Conservation (phyloP, 2,329 filamentous ascomycete species). For the Fusarium beomiforme region DNA sequence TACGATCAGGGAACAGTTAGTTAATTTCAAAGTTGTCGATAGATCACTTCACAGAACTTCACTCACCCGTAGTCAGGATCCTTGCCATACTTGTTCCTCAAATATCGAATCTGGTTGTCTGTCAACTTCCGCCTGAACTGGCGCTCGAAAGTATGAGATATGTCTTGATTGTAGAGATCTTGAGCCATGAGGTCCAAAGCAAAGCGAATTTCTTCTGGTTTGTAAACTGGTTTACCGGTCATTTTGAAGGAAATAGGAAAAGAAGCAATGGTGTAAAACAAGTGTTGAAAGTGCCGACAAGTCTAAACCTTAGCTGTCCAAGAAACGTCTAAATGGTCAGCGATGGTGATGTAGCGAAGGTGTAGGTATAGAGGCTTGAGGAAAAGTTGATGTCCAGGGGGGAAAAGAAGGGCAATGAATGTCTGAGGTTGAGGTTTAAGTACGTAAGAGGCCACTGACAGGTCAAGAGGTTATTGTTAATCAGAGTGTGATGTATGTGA, state of each 20-base stretch:
- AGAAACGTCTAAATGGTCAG: conserved; percentile 3
- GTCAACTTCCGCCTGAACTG: conserved; percentile 45
- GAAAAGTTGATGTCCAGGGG: not conserved
- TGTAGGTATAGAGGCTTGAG: not conserved
- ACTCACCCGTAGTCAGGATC: conserved; percentile 53
- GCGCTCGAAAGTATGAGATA: conserved; percentile 42
- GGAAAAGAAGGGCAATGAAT: not conserved
- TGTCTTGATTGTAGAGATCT: conserved; percentile 39
- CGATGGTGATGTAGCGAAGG: not conserved
- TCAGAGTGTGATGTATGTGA: conserved; percentile 3
- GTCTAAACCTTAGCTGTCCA: conserved; percentile 12
- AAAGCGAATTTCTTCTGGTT: conserved; percentile 48
- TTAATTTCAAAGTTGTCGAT: no score
- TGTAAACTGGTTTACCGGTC: conserved; percentile 48
- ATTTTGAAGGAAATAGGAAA: not conserved
- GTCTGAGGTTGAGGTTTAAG: not conserved
- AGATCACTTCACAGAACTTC: no score
- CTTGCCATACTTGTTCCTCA: conserved; percentile 54
- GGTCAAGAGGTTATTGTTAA: not conserved
- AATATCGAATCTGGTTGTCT: conserved; percentile 51
- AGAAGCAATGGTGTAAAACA: not conserved
- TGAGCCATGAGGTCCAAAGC: conserved; percentile 45
- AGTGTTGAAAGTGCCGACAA: not conserved
- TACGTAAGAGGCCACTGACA: not conserved
- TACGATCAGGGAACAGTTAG: not conserved